These are phyloP conservation scores for Xylaria grammica DNA, from an alignment of 495 filamentous ascomycete species.

Conservation along the genomic window DNA sequence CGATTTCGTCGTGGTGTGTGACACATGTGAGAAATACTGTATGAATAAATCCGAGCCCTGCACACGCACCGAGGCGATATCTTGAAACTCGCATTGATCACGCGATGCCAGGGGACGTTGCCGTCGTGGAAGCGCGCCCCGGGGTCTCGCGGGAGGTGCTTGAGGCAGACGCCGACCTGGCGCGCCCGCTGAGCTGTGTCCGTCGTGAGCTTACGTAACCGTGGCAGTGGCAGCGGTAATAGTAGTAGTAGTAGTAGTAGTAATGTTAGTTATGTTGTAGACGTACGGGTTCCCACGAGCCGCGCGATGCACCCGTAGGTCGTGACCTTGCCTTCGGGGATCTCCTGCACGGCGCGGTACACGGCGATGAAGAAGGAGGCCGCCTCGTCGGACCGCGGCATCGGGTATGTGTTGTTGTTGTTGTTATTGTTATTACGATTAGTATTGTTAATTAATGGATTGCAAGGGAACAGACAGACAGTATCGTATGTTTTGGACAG, in stretches of 20 bases:
- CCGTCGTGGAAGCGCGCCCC: conserved; percentile 63
- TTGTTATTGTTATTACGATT: too few relatives aligned
- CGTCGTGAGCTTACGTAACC: not conserved
- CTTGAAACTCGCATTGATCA: conserved; percentile 83
- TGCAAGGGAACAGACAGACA: too few relatives aligned
- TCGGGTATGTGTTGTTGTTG: too few relatives aligned
- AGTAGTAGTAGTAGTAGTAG: too few relatives aligned
- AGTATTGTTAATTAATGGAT: too few relatives aligned
- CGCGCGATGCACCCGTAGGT: conserved; percentile 88
- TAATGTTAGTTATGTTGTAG: too few relatives aligned
- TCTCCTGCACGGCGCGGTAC: conserved; percentile 81
- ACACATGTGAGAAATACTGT: not conserved
- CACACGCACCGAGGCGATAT: conserved; percentile 76
- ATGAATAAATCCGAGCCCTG: not conserved
- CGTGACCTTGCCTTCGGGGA: conserved; percentile 82
- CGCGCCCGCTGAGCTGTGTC: conserved; percentile 67
- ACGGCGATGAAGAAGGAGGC: conserved; percentile 83
- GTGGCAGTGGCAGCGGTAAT: not conserved
- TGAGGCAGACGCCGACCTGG: conserved; percentile 88
- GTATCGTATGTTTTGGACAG: too few relatives aligned
- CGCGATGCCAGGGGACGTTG: conserved; percentile 94
- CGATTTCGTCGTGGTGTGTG: too few relatives aligned
- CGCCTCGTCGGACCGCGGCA: conserved; percentile 83
- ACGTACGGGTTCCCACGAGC: conserved; percentile 79
- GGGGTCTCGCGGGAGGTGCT: conserved; percentile 69